Percentiles rank a stretch among this genome's conserved stretches.
Conservation (phyloP, 805 yeast species). For the Candida odintsovae region DNA sequence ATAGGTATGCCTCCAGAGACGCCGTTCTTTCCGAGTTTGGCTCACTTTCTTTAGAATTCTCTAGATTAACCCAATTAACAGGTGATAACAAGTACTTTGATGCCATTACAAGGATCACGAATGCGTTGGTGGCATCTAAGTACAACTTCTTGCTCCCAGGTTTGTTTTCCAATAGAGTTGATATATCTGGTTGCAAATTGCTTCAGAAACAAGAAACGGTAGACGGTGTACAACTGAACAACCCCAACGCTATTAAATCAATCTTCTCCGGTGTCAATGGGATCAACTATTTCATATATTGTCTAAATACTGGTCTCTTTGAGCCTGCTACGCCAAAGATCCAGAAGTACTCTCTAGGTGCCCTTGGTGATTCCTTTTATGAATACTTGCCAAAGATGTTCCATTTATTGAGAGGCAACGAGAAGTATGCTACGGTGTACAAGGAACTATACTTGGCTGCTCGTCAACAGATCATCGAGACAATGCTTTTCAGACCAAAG, state of each 20-base stretch:
- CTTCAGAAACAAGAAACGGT: conserved; percentile 24
- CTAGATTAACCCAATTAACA: conserved; percentile 46
- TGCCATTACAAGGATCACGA: conserved; percentile 40
- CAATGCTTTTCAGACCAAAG: conserved; percentile 40
- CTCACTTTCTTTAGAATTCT: conserved; percentile 45
- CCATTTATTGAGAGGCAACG: conserved; percentile 35
- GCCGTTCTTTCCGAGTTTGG: conserved; percentile 42
- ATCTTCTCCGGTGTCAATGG: conserved; percentile 21
- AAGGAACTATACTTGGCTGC: conserved; percentile 31
- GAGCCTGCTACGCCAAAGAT: conserved; percentile 7
- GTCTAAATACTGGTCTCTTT: conserved; percentile 26
- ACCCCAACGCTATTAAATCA: conserved; percentile 32
- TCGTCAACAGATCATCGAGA: conserved; percentile 31
- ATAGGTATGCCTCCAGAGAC: conserved; percentile 32
- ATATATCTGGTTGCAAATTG: conserved; percentile 45
- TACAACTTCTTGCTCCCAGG: conserved; percentile 34
- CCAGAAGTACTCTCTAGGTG: conserved; percentile 32
- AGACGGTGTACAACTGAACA: conserved; percentile 28
- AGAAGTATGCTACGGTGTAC: conserved; percentile 22
- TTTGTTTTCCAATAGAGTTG: conserved; percentile 38
- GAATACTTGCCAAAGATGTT: conserved; percentile 45
- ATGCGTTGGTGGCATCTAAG: conserved; percentile 29
- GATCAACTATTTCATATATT: conserved; percentile 23
- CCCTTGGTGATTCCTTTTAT: conserved; percentile 40
- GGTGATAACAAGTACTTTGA: conserved; percentile 43